Base-by-base conservation (phyloP, 345 rosid species). In the Eutrema yunnanense region DNA sequence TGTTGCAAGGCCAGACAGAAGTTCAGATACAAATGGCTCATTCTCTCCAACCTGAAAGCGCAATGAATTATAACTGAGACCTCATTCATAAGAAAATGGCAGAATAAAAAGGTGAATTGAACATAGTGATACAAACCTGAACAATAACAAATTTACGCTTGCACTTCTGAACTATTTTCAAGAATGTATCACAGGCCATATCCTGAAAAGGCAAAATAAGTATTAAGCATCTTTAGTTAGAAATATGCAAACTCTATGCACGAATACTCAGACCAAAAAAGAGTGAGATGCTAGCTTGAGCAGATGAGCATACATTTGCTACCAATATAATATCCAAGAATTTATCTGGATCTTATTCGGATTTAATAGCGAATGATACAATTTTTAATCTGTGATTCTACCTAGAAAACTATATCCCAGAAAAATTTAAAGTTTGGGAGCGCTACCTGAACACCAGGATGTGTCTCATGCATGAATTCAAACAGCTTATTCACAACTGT, bases 121-220 rank as follows among this genome's bases (percentile, higher is more conserved):
- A 54, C 49, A 37, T 12, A 43, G 57, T 3, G 19, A 43, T 33
- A 71, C 73, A 81, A 74, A 90, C 99, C 98, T 96, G 99, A 29
- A 88, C 78, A 61, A 90, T 86, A 48, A 96, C 99, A 79, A 96
- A 90, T 74, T 96, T 92, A 48, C 98, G 87, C 84, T 87, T 96
- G 89, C 99, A 96, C 80, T 96, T 96, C 83, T 90, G 98, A 80
- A 96, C 99, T 80, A 96, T 96, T 85, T 96, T 96, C 82, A 96
- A 86, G 82, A 96, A 96, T 16, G 99, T 96, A 74, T 96, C 99
- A 52, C 99, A 96, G 42, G 98, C 99, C 99, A 96, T 96, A 74
- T 96, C 98, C 99, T 96, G 90, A 56, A 73, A 73, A 57, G 14
- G 26, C 44, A 61, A 54, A 12, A 56, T 29, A 40, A 58, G 19